A percentile compares a stretch with the other conserved stretches of the same genome.
phyloP scores from a whole-genome alignment of 164 flowering plant species.

The Nymphaea colorata region DNA sequence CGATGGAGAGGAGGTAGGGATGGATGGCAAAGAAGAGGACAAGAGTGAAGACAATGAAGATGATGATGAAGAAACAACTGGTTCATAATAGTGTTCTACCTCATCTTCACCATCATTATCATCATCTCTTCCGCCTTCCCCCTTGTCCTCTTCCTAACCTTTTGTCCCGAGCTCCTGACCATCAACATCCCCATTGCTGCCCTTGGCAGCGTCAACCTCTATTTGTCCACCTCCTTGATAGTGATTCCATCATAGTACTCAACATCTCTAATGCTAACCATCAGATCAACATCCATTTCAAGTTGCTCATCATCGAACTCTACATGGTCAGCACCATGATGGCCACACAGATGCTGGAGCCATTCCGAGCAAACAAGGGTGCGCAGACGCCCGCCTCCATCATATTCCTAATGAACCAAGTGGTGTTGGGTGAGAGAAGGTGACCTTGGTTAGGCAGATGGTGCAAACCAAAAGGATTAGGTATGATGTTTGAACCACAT shows the following conservation, averaged over 20 bases:
- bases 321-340: slow-evolving; percentile 45
- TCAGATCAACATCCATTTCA: slow-evolving; percentile 41
- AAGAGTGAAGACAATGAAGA: slow-evolving; percentile 46
- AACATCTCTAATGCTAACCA: slow-evolving; percentile 74
- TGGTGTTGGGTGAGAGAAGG: slow-evolving; percentile 43
- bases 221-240: slow-evolving; percentile 52
- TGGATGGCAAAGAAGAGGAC: slow-evolving; percentile 44
- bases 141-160: slow-evolving; percentile 38
- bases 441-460: slow-evolving; percentile 43
- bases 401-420: slow-evolving; percentile 58
- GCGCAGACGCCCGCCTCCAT: slow-evolving; percentile 33
- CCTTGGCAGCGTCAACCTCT: slow-evolving; percentile 60
- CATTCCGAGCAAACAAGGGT: slow-evolving; percentile 39
- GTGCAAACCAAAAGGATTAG: slow-evolving; percentile 38
- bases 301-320: slow-evolving; percentile 40
- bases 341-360: slow-evolving; percentile 37
- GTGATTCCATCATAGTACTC: slow-evolving; percentile 57
- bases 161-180: slow-evolving; percentile 44
- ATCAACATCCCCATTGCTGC: slow-evolving; percentile 43
- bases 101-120: no score
- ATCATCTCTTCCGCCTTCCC: slow-evolving; percentile 52
- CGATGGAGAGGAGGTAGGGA: slow-evolving; percentile 46
- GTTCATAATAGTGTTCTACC: no score
- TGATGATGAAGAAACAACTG: slow-evolving; percentile 49
- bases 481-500: slow-evolving; percentile 48